phyloP scores from a whole-genome alignment of 345 rosid species.

The Syzygium grande region DNA sequence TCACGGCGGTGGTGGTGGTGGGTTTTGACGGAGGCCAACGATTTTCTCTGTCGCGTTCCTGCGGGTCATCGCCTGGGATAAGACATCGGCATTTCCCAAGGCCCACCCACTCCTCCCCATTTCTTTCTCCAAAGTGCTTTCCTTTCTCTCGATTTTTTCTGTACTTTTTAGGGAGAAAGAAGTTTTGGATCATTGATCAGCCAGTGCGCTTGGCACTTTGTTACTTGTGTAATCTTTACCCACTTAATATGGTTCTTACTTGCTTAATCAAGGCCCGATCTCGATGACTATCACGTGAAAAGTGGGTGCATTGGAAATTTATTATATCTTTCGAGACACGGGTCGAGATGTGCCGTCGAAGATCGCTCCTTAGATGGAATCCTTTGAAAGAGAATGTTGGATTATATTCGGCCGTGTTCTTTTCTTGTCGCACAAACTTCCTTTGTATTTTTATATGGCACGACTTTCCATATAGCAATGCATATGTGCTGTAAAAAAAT shows the following conservation, averaged over 20 bases:
- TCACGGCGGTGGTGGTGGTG: background rate
- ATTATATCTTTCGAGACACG: background rate
- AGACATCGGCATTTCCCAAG: no score
- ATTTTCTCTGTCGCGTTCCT: background rate
- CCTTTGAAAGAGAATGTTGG: background rate
- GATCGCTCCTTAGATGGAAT: fast-evolving
- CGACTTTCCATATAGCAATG: background rate
- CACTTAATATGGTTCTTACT: no score
- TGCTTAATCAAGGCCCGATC: background rate
- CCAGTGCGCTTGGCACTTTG: background rate
- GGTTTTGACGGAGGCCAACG: background rate
- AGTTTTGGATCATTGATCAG: background rate
- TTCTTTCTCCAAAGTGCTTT: background rate
- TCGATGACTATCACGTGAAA: background rate
- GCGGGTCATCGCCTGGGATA: no score
- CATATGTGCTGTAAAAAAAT: fast-evolving
- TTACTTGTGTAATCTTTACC: background rate
- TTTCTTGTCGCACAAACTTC: background rate
- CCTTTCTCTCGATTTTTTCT: background rate
- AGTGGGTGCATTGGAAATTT: background rate
- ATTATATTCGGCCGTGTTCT: background rate
- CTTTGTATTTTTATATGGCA: background rate
- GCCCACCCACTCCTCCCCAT: background rate
- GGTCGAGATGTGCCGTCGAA: background rate
- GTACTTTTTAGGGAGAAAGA: background rate